Conservation (phyloP, 176 grass and related monocot species). For the Carex scoparia region DNA sequence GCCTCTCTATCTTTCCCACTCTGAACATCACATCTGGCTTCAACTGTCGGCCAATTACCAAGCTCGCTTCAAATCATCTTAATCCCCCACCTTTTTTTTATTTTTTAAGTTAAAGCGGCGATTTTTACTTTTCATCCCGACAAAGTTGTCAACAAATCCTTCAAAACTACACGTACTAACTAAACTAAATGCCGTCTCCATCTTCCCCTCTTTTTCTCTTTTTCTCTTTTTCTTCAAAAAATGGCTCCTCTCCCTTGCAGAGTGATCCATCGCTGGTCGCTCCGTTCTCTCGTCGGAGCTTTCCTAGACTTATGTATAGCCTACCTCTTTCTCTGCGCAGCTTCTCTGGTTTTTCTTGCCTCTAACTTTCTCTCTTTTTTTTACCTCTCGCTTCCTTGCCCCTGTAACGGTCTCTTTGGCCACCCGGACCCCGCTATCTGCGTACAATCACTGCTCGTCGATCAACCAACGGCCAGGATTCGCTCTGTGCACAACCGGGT, state of each 20-base stretch:
- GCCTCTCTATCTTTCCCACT: neutral
- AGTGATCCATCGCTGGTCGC: constrained; percentile 30
- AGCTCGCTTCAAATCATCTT: neutral
- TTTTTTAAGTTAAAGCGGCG: neutral
- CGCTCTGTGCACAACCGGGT: constrained; percentile 23
- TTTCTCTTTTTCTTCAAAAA: neutral
- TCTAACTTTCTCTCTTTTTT: constrained; percentile 43
- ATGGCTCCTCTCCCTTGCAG: constrained; percentile 8
- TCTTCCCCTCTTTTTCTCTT: neutral
- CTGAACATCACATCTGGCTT: neutral
- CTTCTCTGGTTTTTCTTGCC: constrained; percentile 30
- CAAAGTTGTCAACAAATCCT: neutral
- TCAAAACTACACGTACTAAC: neutral
- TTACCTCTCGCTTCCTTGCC: constrained; percentile 27
- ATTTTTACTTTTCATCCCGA: neutral
- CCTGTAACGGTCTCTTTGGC: constrained; percentile 17
- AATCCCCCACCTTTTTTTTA: neutral
- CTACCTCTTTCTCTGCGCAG: constrained; percentile 37
- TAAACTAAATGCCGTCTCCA: neutral
- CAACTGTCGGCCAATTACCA: neutral
- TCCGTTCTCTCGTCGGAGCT: constrained; percentile 28
- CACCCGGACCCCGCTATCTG: neutral
- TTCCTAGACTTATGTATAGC: constrained; percentile 36
- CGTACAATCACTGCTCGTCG: constrained; percentile 21
- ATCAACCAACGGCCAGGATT: constrained; percentile 25